phyloP scores from a whole-genome alignment of 2,329 filamentous ascomycete genomes.

The Fusarium brevicatenulatum region DNA sequence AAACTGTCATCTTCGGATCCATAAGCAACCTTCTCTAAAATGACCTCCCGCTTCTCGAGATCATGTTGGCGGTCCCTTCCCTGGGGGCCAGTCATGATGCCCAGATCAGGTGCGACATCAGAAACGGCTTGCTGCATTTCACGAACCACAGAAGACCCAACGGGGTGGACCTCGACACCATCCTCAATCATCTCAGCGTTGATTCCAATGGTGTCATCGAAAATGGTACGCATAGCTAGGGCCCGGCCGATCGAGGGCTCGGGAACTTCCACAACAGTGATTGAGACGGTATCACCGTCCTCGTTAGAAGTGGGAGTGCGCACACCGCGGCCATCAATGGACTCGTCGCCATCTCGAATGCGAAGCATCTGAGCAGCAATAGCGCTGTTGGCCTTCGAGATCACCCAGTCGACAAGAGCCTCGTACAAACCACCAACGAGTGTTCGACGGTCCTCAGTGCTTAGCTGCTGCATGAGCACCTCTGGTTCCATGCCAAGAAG shows the following conservation, averaged over 20 bases:
- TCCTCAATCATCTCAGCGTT: slow-evolving; percentile 98
- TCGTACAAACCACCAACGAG: slow-evolving; percentile 92
- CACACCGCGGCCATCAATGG: slow-evolving; percentile 69
- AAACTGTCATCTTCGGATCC: slow-evolving; percentile 86
- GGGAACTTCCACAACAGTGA: slow-evolving; percentile 89
- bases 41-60: slow-evolving; percentile 81
- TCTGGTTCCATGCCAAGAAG: slow-evolving; percentile 90
- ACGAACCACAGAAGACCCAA: slow-evolving; percentile 83
- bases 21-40: slow-evolving; percentile 87
- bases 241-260: slow-evolving; percentile 85
- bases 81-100: slow-evolving; percentile 73
- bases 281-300: slow-evolving; percentile 85
- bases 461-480: slow-evolving; percentile 79
- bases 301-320: slow-evolving; percentile 75
- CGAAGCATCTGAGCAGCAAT: slow-evolving; percentile 80
- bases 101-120: slow-evolving; percentile 81
- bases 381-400: slow-evolving; percentile 85
- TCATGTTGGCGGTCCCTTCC: slow-evolving; percentile 80
- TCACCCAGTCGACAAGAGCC: slow-evolving; percentile 93
- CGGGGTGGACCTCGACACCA: slow-evolving; percentile 78
- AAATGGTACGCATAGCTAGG: slow-evolving; percentile 86
- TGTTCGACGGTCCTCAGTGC: slow-evolving; percentile 83
- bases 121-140: slow-evolving; percentile 88
- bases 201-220: slow-evolving; percentile 92
- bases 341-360: slow-evolving; percentile 73